phyloP scores from a whole-genome alignment of 2,329 filamentous ascomycete genomes.

The Fonsecaea monophora region DNA sequence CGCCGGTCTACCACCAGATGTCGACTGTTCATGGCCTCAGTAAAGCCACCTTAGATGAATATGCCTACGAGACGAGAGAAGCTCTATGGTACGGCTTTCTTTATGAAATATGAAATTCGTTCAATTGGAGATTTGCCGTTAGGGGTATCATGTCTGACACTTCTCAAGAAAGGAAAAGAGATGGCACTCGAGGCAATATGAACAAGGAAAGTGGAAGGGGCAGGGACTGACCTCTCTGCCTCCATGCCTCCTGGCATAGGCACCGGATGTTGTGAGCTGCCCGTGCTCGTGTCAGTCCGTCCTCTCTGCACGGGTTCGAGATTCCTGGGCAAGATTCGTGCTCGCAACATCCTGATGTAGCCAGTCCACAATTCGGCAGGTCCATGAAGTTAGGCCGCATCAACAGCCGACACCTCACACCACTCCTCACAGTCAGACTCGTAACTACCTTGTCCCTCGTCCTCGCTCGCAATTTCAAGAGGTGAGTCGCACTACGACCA shows the following conservation, averaged over 20 bases:
- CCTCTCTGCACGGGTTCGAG: neutral
- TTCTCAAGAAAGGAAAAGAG: neutral
- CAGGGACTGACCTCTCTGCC: slow-evolving; percentile 12
- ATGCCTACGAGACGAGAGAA: neutral
- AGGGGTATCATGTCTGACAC: slow-evolving; percentile 4
- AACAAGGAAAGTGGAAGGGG: slow-evolving; percentile 4
- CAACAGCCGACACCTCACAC: neutral
- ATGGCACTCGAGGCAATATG: slow-evolving; percentile 3
- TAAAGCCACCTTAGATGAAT: neutral
- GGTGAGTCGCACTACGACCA: neutral
- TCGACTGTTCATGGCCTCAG: neutral
- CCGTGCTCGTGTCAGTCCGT: slow-evolving; percentile 1
- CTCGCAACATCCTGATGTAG: neutral
- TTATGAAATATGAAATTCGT: neutral
- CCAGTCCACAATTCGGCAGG: neutral
- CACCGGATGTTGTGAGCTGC: neutral
- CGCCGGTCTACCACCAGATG: neutral
- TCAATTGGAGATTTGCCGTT: neutral
- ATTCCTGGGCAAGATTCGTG: neutral
- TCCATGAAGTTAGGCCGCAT: neutral
- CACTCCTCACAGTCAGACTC: neutral
- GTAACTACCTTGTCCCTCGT: neutral
- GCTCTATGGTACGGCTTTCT: neutral
- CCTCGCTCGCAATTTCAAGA: neutral
- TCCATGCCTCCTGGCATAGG: neutral